A percentile compares a stretch with the other conserved stretches of the same genome.
These are phyloP conservation scores for Ceratocystis ficicola DNA, from an alignment of 2,329 filamentous ascomycete species.

Conservation along the genomic window DNA sequence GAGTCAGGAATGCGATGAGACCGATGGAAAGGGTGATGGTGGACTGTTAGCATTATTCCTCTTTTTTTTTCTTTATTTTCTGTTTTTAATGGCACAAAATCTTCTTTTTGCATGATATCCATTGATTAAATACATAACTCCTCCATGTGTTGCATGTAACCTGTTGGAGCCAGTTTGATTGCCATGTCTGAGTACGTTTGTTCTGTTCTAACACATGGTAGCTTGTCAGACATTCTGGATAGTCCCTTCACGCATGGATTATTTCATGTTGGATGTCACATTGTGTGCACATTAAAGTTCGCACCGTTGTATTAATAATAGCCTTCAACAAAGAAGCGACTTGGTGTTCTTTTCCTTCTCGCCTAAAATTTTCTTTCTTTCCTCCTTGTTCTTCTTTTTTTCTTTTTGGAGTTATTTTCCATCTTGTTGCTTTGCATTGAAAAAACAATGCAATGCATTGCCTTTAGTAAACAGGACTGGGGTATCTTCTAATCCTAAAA, in stretches of 20 bases:
- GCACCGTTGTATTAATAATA: not conserved
- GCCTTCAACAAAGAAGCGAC: not conserved
- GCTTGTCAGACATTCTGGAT: too few species aligned
- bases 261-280: too few species aligned
- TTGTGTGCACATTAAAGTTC: too few species aligned
- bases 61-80: not conserved
- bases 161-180: too few species aligned
- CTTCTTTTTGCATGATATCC: not conserved
- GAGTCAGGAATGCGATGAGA: slow-evolving; percentile 16
- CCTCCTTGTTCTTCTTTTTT: not conserved
- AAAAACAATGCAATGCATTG: not conserved
- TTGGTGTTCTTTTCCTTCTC: slow-evolving; percentile 4
- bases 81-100: not conserved
- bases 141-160: too few species aligned
- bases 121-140: too few species aligned
- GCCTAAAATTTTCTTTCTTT: not conserved
- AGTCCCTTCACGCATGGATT: too few species aligned
- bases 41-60: not conserved
- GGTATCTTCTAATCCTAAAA: not conserved
- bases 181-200: too few species aligned
- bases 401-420: slow-evolving; percentile 5
- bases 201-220: too few species aligned
- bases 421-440: not conserved
- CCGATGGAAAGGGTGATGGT: not conserved
- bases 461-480: not conserved